Conservation (phyloP, 2,329 filamentous ascomycete genomes). For the Talaromyces sp. region DNA sequence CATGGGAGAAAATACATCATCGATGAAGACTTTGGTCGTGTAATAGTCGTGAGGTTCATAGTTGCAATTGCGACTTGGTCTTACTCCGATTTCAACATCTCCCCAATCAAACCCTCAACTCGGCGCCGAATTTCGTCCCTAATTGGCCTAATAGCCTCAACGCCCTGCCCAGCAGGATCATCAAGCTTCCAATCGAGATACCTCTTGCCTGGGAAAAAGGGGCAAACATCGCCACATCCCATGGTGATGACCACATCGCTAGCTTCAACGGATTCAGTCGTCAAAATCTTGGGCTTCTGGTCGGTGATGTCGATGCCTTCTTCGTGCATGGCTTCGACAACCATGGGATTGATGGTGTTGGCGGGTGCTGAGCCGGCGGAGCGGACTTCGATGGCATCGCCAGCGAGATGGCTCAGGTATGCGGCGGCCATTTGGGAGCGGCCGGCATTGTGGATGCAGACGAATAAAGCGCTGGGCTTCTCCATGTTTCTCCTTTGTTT, state of each 20-base stretch:
- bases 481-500: slow-evolving; percentile 7
- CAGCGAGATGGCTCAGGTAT: slow-evolving; percentile 23
- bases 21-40: neutral
- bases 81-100: slow-evolving; percentile 7
- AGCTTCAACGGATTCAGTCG: slow-evolving; percentile 22
- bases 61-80: neutral
- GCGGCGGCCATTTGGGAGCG: slow-evolving; percentile 29
- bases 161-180: slow-evolving; percentile 26
- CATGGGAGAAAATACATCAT: neutral
- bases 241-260: slow-evolving; percentile 29
- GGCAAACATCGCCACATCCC: slow-evolving; percentile 29
- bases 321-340: slow-evolving; percentile 27
- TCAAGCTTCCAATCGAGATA: slow-evolving; percentile 28
- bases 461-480: slow-evolving; percentile 27
- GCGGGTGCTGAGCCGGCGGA: slow-evolving; percentile 29
- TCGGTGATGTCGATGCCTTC: slow-evolving; percentile 26
- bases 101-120: slow-evolving; percentile 22
- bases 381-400: slow-evolving; percentile 23
- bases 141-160: slow-evolving; percentile 24
- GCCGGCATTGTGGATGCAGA: slow-evolving; percentile 30
- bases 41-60: neutral
- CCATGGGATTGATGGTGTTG: slow-evolving; percentile 25
- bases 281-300: slow-evolving; percentile 27
- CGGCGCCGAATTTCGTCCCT: slow-evolving; percentile 25
- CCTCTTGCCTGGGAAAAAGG: slow-evolving; percentile 27